A percentile compares a stretch with the other conserved stretches of the same genome.
Evolutionary conservation across 2,329 filamentous ascomycete genomes (phyloP).

Genomic region (Magnaporthiopsis rhizophila): DNA sequence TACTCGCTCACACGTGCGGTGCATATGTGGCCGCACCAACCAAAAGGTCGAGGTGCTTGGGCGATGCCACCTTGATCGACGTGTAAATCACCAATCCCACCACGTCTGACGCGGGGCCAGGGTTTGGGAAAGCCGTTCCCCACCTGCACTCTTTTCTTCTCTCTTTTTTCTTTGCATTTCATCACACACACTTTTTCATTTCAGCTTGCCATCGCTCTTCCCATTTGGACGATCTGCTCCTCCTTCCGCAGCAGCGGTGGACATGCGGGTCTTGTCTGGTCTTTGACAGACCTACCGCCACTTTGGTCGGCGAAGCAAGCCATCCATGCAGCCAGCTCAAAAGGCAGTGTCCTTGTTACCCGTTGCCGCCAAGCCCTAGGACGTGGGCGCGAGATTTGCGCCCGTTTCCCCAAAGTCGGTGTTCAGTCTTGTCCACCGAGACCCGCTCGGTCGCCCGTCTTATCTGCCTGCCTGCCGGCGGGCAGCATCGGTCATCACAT

Average conservation of each 20-base stretch:
- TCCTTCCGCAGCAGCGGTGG: background rate
- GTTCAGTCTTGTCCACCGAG: background rate
- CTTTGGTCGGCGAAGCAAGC: background rate
- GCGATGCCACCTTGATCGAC: background rate
- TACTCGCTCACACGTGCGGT: too few relatives aligned
- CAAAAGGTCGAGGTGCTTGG: too few relatives aligned
- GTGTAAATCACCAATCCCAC: background rate
- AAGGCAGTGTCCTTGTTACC: background rate
- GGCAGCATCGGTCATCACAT: background rate
- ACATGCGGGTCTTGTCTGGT: background rate
- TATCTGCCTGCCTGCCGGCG: background rate
- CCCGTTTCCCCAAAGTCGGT: background rate
- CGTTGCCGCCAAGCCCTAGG: too few relatives aligned
- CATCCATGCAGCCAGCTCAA: background rate
- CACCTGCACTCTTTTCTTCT: too few relatives aligned
- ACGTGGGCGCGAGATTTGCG: too few relatives aligned
- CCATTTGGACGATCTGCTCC: constrained; percentile 2
- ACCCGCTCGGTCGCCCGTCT: background rate
- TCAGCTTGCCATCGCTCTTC: constrained; percentile 3
- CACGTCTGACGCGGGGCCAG: background rate
- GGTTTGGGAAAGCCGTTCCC: background rate
- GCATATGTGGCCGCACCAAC: background rate
- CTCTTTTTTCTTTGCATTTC: background rate
- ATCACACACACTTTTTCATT: background rate
- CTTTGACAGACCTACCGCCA: background rate